These are phyloP conservation scores for Dipodascopsis tothii DNA, from an alignment of 805 yeast species.

Conservation along the genomic window DNA sequence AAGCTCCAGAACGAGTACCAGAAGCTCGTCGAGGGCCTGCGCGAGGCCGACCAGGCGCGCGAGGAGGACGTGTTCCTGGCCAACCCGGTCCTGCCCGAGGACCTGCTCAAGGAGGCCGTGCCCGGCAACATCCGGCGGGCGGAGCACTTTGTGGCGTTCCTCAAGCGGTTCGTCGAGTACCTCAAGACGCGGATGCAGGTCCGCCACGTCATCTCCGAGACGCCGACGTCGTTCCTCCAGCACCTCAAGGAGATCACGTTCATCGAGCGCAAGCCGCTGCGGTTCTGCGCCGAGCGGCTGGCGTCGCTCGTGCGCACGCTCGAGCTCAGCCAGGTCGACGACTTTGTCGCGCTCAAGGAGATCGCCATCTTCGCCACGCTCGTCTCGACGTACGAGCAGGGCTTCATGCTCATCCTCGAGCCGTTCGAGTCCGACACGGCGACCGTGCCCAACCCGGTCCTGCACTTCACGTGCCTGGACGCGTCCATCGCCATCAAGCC, in stretches of 20 bases:
- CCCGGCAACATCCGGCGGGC: conserved; percentile 97
- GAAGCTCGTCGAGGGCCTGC: conserved; percentile 78
- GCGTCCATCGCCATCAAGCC: conserved; percentile 98
- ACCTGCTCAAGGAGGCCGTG: conserved; percentile 80
- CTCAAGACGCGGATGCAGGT: conserved; percentile 96
- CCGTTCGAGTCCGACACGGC: conserved; percentile 94
- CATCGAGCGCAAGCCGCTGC: conserved; percentile 81
- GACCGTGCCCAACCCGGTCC: conserved; percentile 92
- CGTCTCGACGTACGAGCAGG: conserved; percentile 89
- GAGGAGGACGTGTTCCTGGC: conserved; percentile 67
- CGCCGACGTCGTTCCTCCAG: conserved; percentile 85
- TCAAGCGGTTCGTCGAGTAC: conserved; percentile 88
- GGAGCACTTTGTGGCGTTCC: conserved; percentile 89
- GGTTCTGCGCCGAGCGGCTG: conserved; percentile 82
- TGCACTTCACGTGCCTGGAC: conserved; percentile 89
- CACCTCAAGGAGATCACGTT: conserved; percentile 89
- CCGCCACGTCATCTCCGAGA: conserved; percentile 93
- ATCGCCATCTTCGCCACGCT: conserved; percentile 95
- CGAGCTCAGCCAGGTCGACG: conserved; percentile 82
- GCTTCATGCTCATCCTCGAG: conserved; percentile 84
- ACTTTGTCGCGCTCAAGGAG: conserved; percentile 85
- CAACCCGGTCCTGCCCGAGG: conserved; percentile 80
- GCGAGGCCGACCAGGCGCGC: conserved; percentile 64
- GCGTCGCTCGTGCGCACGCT: conserved; percentile 82
- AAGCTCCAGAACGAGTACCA: conserved; percentile 86